Conservation (phyloP, 2,329 filamentous ascomycete genomes). For the Cordyceps farinosa region DNA sequence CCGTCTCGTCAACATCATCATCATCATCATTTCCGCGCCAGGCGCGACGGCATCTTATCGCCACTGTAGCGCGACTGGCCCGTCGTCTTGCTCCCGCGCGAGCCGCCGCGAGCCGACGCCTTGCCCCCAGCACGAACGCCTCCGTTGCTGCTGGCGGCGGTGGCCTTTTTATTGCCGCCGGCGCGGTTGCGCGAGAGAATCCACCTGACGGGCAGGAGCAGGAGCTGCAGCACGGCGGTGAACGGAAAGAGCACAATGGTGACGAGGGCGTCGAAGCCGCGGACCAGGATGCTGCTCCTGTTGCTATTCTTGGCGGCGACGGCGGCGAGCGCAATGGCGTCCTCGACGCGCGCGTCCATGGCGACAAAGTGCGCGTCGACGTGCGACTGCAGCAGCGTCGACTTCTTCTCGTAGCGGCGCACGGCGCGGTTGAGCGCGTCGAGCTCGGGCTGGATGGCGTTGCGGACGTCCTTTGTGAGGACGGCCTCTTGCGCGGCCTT, state of each 20-base stretch:
- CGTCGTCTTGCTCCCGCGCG: conserved; percentile 18
- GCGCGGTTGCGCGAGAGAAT: conserved; percentile 31
- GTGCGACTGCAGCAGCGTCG: conserved; percentile 69
- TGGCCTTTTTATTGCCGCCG: conserved; percentile 23
- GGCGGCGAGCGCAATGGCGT: conserved; percentile 76
- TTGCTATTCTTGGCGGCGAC: conserved; percentile 59
- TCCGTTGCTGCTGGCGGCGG: not conserved
- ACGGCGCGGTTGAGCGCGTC: conserved; percentile 87
- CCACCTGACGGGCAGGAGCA: conserved; percentile 40
- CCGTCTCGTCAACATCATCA: not conserved
- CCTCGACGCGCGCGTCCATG: conserved; percentile 68
- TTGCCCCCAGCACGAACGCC: not conserved
- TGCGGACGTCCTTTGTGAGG: conserved; percentile 57
- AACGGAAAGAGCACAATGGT: conserved; percentile 41
- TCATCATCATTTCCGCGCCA: conserved; percentile 11
- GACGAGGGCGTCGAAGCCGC: conserved; percentile 36
- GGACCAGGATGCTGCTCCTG: conserved; percentile 35
- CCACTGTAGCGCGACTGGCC: conserved; percentile 32
- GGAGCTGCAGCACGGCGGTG: conserved; percentile 35
- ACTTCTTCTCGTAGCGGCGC: conserved; percentile 86
- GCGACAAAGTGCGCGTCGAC: conserved; percentile 71
- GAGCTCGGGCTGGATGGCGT: conserved; percentile 71
- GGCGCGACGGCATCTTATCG: conserved; percentile 31
- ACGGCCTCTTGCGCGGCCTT: conserved; percentile 40
- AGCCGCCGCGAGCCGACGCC: conserved; percentile 1